Percentiles rank a stretch among this genome's conserved stretches.
Conservation (phyloP, 2,329 filamentous ascomycete species). For the Fusarium pininemorale region DNA sequence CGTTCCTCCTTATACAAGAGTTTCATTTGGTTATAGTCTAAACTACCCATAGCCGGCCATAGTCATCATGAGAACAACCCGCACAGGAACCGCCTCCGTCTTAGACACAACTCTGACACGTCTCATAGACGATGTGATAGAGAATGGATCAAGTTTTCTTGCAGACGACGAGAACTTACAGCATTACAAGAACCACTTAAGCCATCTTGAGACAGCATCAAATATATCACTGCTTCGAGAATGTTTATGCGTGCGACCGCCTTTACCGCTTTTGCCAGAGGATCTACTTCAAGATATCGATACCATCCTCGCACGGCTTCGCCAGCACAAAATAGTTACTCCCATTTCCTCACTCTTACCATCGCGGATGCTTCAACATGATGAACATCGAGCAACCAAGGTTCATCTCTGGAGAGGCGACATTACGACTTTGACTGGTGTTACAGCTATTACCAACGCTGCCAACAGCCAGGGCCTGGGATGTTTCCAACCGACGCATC, state of each 20-base stretch:
- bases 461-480: constrained; percentile 33
- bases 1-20: rapidly evolving
- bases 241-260: constrained; percentile 20
- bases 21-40: rapidly evolving
- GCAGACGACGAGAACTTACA: not conserved
- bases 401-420: constrained; percentile 34
- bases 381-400: not conserved
- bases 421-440: constrained; percentile 23
- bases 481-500: constrained; percentile 37
- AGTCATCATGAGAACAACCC: not conserved
- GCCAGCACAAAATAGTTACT: constrained; percentile 14
- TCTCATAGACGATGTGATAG: constrained; percentile 15
- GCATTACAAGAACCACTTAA: constrained; percentile 23
- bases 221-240: constrained; percentile 25
- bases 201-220: constrained; percentile 24
- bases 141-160: not conserved
- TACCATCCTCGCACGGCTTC: not conserved
- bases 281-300: constrained; percentile 19
- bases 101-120: not conserved
- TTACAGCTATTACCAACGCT: constrained; percentile 37
- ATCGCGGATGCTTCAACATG: not conserved
- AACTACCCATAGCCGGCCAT: rapidly evolving
- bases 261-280: constrained; percentile 9
- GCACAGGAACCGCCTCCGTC: not conserved
- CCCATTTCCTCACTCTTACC: not conserved